Evolutionary conservation across 2,329 filamentous ascomycete genomes (phyloP), one percentile per base, ranked within the genome.

Genomic region (Didymella lethalis): DNA sequence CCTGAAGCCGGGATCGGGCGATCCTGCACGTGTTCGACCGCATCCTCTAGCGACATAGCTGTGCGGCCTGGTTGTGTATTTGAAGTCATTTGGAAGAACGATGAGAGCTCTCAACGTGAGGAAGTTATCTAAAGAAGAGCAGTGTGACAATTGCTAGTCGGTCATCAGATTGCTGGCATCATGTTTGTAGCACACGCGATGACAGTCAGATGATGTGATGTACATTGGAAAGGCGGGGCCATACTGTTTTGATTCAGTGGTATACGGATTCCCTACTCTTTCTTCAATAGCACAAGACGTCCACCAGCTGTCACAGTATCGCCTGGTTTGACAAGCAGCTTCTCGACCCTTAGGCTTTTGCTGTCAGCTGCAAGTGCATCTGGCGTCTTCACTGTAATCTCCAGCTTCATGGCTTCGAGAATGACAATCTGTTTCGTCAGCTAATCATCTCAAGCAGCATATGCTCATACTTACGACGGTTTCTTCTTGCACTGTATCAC

Each of bases 401-500:
- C 79, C 10, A 81, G 66, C 64, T 81, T 81, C 79, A 80, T 81
- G 1, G 79, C 79, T 61, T 81, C 79, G 4, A 81, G 72, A n/a
- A 81, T 78, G 0, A 75, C 73, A 18, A 81, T 68, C 72, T 75
- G 28, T 7, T 8, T 2, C 7, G 32, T 66, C 23, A 67, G 64
- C 44, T 38, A 16, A 1, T 40, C 12, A 3, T 26, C 41, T 16
- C 25, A 20, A 10, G 2, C 36, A 20, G 18, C 1, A 16, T 29
- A 7, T 11, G 12, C 2, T 34, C 7, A 23, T 1, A 65, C 66
- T 66, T 60, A 75, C 71, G 28, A 76, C 67, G 40, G 72, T 74
- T 1, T 67, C 72, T 16, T 74, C 63, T 20, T 69, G 69, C n/a
- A 80, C 55, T 4, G 65, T 66, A 31, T 77, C 72, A 0, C 75